phyloP scores from a whole-genome alignment of 169 alveolate species.

The Eimeria praecox region DNA sequence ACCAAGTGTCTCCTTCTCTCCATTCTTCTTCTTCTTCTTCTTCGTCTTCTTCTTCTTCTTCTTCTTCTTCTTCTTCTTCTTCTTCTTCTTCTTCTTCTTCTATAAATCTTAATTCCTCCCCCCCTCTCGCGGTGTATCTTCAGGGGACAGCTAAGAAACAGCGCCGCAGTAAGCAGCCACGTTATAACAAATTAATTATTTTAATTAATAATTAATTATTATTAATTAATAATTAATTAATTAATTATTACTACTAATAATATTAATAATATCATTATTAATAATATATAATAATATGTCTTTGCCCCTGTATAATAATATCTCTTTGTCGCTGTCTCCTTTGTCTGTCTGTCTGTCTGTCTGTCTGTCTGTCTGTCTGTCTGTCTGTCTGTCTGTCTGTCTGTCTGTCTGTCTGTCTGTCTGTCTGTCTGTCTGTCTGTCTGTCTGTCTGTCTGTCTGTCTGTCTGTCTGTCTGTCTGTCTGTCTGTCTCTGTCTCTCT shows the following conservation, averaged over 20 bases:
- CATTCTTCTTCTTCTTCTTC: neutral
- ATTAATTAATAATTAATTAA: no score
- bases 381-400: neutral
- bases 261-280: no score
- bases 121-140: no score
- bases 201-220: no score
- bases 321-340: neutral
- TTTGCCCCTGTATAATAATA: no score
- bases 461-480: neutral
- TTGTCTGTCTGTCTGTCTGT: neutral
- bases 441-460: neutral
- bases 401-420: neutral
- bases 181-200: no score
- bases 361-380: neutral
- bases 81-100: no score
- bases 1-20: neutral
- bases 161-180: no score
- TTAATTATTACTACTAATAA: no score
- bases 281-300: no score
- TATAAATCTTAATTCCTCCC: no score
- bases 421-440: neutral
- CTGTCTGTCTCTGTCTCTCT: neutral
- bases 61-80: neutral
- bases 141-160: no score
- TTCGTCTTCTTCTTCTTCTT: neutral